Base-by-base conservation (phyloP, 768 basidiomycete species). In the Paxillus involutus region DNA sequence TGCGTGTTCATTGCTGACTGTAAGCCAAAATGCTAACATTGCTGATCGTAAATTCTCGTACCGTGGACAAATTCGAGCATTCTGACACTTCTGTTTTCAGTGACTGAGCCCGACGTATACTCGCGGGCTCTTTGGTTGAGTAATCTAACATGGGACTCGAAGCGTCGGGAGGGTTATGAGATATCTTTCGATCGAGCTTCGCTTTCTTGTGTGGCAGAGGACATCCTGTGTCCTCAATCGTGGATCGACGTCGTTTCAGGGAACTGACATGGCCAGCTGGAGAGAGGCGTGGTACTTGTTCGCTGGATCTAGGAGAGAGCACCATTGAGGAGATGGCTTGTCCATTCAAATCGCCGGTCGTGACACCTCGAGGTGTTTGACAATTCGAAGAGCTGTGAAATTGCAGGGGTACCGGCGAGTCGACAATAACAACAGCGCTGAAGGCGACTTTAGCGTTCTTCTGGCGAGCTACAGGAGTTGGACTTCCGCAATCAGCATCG, bases 41-140 rank as follows among this genome's bases (percentile, higher is more conserved):
- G 10, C 39, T 62, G 45, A 44, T 55, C 61, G 41, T 61, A 44
- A 12, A 49, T 16, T 13, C 29, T 49, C 53, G 49, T 49, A 50
- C 62, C 61, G 9, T 53, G 35, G 21, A 57, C 37, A n/a, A 24
- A 29, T 35, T 51, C 16, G 53, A 64, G 26, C 19, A 57, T 9
- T 16, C 5, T 39, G 69, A 62, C 6, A 43, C 6, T 3, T 71
- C 63, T 4, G 76, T 74, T 16, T 66, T 64, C 44, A 79, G 51
- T 3, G 76, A 77, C 16, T 61, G 65, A 0, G 76, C 77, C 24
- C 75, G 70, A 37, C 78, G 70, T 11, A 77, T 17, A 51, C 77
- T 78, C 0, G 76, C 78, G 21, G 75, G 71, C 5, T 63, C 57
- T 26, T 56, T 68, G 3, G 74, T 70, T 17, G 63, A 50, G 21